Conservation (phyloP, 2,329 filamentous ascomycete genomes). For the Aspergillus persii region DNA sequence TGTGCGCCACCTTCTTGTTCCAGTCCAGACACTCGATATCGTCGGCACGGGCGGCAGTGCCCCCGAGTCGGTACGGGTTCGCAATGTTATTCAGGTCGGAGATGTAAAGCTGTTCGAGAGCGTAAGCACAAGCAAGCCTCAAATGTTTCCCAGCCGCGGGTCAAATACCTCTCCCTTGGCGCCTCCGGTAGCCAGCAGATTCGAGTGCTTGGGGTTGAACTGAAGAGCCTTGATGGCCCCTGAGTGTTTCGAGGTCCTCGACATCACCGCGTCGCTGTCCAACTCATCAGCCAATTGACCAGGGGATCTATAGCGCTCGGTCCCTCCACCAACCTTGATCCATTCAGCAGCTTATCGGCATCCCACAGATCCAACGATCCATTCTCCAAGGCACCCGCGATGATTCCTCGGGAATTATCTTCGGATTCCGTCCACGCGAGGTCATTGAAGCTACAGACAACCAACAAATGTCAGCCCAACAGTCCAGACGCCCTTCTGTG, state of each 20-base stretch:
- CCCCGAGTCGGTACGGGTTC: constrained; percentile 85
- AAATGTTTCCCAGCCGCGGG: not conserved
- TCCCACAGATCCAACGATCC: constrained; percentile 93
- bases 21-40: constrained; percentile 96
- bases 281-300: constrained; percentile 16
- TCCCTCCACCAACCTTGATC: constrained; percentile 46
- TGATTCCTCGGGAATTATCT: constrained; percentile 78
- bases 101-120: constrained; percentile 65
- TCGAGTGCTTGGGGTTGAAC: constrained; percentile 90
- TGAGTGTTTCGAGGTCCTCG: constrained; percentile 82
- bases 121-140: constrained; percentile 4
- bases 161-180: constrained; percentile 73
- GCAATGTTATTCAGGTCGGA: constrained; percentile 89
- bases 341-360: constrained; percentile 64
- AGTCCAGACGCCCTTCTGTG: not conserved
- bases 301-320: not conserved
- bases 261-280: constrained; percentile 71
- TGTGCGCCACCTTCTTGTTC: constrained; percentile 98
- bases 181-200: constrained; percentile 88
- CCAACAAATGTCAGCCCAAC: constrained; percentile 20
- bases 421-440: constrained; percentile 88
- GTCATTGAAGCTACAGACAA: constrained; percentile 78
- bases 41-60: constrained; percentile 81
- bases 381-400: constrained; percentile 93
- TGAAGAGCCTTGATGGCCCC: constrained; percentile 92